Evolutionary conservation across 2,329 filamentous ascomycete species (phyloP).

Genomic region (Fonsecaea multimorphosa): DNA sequence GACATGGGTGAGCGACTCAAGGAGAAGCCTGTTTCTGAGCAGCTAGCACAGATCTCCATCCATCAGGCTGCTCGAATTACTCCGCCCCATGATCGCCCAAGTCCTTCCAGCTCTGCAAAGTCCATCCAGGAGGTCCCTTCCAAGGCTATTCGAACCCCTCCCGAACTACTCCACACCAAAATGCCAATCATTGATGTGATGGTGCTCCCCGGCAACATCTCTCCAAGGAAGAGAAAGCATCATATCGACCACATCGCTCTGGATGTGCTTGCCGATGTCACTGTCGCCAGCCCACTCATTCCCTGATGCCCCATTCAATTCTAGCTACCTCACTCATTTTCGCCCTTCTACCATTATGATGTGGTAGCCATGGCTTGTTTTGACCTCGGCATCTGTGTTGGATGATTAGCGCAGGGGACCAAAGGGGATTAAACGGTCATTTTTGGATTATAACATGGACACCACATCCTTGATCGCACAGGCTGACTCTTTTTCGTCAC

Average conservation of each 20-base stretch:
- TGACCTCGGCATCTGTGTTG: conserved; percentile 61
- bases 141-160: conserved; percentile 24
- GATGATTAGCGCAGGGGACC: conserved; percentile 20
- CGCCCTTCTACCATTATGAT: conserved; percentile 71
- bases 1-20: conserved; percentile 33
- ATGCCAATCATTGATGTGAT: conserved; percentile 26
- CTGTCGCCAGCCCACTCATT: conserved; percentile 36
- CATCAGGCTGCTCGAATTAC: conserved; percentile 26
- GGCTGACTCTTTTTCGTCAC: background rate
- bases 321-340: conserved; percentile 51
- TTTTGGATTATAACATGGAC: conserved; percentile 8
- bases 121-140: conserved; percentile 23
- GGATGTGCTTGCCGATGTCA: conserved; percentile 40
- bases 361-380: conserved; percentile 70
- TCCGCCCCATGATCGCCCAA: conserved; percentile 30
- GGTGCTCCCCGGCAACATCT: conserved; percentile 30
- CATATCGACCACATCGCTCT: conserved; percentile 35
- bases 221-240: conserved; percentile 38
- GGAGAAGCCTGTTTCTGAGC: conserved; percentile 23
- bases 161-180: conserved; percentile 21
- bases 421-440: conserved; percentile 18
- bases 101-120: conserved; percentile 29
- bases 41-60: conserved; percentile 18
- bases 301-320: conserved; percentile 26
- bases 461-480: conserved; percentile 6